A percentile compares a stretch with the other conserved stretches of the same genome.
Evolutionary conservation across 768 basidiomycete genomes (phyloP).

Genomic region (Russula olivacea): DNA sequence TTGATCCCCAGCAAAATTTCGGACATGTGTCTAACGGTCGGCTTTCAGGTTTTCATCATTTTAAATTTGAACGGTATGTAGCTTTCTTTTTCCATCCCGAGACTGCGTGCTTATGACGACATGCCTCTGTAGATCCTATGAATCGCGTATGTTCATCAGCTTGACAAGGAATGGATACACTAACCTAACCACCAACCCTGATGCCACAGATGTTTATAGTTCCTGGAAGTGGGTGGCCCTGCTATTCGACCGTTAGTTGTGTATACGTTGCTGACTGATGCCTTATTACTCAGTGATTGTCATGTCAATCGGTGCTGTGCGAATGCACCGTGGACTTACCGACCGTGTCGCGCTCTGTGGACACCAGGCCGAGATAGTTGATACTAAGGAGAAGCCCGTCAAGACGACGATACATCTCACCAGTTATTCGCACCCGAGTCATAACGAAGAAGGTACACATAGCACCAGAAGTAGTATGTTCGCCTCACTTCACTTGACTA

Average conservation of each 20-base stretch:
- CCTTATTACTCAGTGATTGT: not conserved
- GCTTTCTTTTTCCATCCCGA: not conserved
- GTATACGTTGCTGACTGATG: not conserved
- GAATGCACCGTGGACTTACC: not conserved
- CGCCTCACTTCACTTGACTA: not conserved
- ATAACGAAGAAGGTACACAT: not conserved
- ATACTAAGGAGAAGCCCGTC: not conserved
- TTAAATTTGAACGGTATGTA: constrained; percentile 6
- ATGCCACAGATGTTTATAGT: constrained; percentile 1
- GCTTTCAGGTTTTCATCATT: not conserved
- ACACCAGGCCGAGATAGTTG: not conserved
- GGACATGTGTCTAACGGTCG: not conserved
- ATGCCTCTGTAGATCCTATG: not conserved
- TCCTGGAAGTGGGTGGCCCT: not conserved
- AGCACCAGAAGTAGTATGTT: not conserved
- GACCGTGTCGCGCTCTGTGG: not conserved
- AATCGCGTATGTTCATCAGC: not conserved
- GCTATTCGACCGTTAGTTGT: too few species aligned
- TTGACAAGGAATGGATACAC: not conserved
- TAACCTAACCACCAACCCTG: not conserved
- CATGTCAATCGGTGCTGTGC: not conserved
- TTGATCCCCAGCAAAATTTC: not conserved
- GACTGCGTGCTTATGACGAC: not conserved
- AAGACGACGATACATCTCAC: not conserved
- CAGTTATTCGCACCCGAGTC: not conserved